Conservation (phyloP, 805 yeast species). For the Candida suzukii region DNA sequence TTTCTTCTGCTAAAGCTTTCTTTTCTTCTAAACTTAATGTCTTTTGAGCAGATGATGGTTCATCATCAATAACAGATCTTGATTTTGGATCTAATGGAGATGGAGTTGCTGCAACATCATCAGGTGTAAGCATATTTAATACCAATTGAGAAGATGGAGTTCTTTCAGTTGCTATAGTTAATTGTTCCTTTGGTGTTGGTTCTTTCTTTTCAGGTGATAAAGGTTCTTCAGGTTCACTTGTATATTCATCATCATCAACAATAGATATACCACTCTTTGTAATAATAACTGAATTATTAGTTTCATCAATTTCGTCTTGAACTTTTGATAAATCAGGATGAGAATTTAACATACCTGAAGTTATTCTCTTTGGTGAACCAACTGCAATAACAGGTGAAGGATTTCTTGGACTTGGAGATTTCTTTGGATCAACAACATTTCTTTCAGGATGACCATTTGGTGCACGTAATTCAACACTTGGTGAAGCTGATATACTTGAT, state of each 20-base stretch:
- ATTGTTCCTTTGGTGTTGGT: too few relatives aligned
- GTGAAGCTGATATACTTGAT: background rate
- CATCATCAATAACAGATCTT: too few relatives aligned
- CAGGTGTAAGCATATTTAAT: too few relatives aligned
- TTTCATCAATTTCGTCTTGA: background rate
- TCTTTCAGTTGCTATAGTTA: background rate
- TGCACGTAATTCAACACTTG: constrained; percentile 15
- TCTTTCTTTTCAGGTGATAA: background rate
- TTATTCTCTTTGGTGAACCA: constrained; percentile 29
- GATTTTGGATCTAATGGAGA: too few relatives aligned
- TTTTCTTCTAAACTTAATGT: too few relatives aligned
- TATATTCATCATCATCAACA: constrained; percentile 8
- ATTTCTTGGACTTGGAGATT: constrained; percentile 14
- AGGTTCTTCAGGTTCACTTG: background rate
- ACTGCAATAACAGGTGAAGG: constrained; percentile 26
- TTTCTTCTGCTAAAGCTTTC: constrained; percentile 2
- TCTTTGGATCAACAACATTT: constrained; percentile 16
- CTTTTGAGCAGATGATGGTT: too few relatives aligned
- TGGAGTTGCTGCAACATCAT: too few relatives aligned
- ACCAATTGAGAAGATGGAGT: too few relatives aligned
- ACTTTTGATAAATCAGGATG: constrained; percentile 28
- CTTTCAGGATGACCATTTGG: constrained; percentile 8
- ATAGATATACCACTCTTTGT: constrained; percentile 6
- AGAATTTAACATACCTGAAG: constrained; percentile 28
- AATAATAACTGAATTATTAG: background rate